Base-by-base conservation (phyloP, 2,329 filamentous ascomycete genomes). In the Neodidymelliopsis sp. region DNA sequence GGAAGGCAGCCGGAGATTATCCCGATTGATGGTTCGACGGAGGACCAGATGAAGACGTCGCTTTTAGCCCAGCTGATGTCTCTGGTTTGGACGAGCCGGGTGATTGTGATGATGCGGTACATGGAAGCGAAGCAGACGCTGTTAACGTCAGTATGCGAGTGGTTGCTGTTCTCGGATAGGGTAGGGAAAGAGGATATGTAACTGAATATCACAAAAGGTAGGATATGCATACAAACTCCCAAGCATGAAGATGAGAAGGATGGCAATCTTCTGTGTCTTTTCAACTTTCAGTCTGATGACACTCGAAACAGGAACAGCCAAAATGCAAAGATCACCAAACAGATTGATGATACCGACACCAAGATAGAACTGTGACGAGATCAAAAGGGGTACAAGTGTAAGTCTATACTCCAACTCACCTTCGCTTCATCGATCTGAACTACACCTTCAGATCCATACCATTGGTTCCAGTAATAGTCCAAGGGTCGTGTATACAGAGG, bases 1-100 rank as follows among this genome's bases (percentile, higher is more conserved):
- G 62, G 62, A 10, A 66, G 48, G 41, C 63, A 66, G 13, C 56
- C 63, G 9, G 54, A 59, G 9, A 66, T 66, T 19, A 66, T 65
- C n/a, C 62, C 63, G 13, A 65, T 49, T 2, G 59, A 61, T 0
- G 60, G 63, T 22, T 66, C 63, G 23, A 66, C 59, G 9, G 45
- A 53, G 2, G 57, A 60, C 63, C 63, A 66, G 40, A 66, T 63
- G 49, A 65, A 65, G n/a, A 64, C 60, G 24, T 65, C 60, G 44
- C 54, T 60, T 41, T 62, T 66, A 2, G 63, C 59, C 60, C 62
- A 66, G 36, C 58, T 62, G 30, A 65, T 61, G 29, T 65, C 62
- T 15, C 23, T 51, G 8, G 55, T 50, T 19, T 31, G 36, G 9
- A 61, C 57, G n/a, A 65, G 54, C 4, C 44, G 54, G 1, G 53